Percentiles rank a stretch among this genome's conserved stretches.
These are phyloP conservation scores for Ophiostoma populinum DNA, from an alignment of 2,329 filamentous ascomycete genomes.

Conservation along the genomic window DNA sequence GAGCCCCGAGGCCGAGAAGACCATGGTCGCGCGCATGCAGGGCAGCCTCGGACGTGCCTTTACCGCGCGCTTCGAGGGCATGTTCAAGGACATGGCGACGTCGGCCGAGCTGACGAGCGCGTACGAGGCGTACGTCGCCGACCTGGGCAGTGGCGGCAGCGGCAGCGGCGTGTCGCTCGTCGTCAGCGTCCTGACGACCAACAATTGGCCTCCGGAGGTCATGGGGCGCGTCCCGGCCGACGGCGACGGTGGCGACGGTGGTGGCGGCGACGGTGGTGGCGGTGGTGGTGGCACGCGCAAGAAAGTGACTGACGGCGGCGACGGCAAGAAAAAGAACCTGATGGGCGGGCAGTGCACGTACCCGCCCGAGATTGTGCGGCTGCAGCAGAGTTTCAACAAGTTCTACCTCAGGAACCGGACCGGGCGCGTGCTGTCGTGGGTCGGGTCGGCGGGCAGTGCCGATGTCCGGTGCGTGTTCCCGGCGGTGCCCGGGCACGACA, in stretches of 20 bases:
- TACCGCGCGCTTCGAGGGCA: constrained; percentile 78
- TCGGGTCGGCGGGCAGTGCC: constrained; percentile 53
- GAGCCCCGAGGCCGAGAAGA: constrained; percentile 81
- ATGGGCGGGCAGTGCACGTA: constrained; percentile 54
- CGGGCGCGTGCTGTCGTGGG: constrained; percentile 77
- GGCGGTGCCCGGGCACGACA: constrained; percentile 51
- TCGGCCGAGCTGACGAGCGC: constrained; percentile 66
- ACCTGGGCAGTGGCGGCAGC: constrained; percentile 29
- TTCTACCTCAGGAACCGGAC: constrained; percentile 81
- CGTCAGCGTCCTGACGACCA: constrained; percentile 77
- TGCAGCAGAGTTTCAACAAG: constrained; percentile 73
- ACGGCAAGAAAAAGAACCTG: not conserved
- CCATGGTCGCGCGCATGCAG: constrained; percentile 96
- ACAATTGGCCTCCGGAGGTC: constrained; percentile 86
- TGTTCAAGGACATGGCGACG: constrained; percentile 92
- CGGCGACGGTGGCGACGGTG: not conserved
- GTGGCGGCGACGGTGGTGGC: not conserved
- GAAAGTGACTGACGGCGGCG: constrained; percentile 16
- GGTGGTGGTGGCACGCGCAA: constrained; percentile 10
- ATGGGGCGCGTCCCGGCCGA: constrained; percentile 37
- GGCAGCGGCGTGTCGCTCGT: constrained; percentile 44
- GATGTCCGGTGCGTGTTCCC: constrained; percentile 72
- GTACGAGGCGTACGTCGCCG: constrained; percentile 51
- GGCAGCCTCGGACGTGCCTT: constrained; percentile 89
- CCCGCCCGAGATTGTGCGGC: constrained; percentile 52